Base-by-base conservation (phyloP, 352 stramenopile genomes). In the Phytophthora brassicae region DNA sequence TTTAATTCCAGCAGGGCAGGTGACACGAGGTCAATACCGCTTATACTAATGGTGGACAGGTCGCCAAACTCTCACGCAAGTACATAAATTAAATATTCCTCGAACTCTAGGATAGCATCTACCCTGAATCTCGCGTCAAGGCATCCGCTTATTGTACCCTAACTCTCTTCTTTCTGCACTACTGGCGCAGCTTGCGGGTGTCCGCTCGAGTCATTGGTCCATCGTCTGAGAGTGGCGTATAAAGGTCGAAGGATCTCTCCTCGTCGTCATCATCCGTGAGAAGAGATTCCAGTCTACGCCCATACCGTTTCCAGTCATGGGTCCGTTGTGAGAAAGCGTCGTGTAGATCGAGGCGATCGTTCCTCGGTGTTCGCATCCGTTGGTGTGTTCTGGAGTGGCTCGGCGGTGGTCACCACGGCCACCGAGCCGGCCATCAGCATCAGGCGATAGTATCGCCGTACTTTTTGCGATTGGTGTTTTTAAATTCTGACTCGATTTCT, bases 151-250 rank as follows among this genome's bases (percentile, higher is more conserved):
- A n/a, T n/a, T n/a, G 2, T 28, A 49, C n/a, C 28, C 6, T 43
- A 14, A 23, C 49, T 41, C 28, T 54, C 22, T 12, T 28, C 35
- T 19, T 20, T 14, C 6, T 42, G 16, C 16, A 20, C 22, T 54
- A 69, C 44, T 60, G 57, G 14, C 58, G 51, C 45, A 66, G 51
- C 14, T 50, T 64, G 41, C 57, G 64, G 24, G 39, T 16, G 28
- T 52, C 57, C 29, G 28, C 59, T 13, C 57, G 65, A n/a, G 44
- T 60, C 72, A 80, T 81, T 9, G 71, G 71, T 19, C 71, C 59
- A 24, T 61, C 38, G 48, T 73, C 20, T 22, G 56, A 65, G 35
- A 79, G 62, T 35, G 50, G 63, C 36, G 62, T 82, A 67, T 71
- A 82, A 47, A 74, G 72, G 19, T 60, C 41, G 19, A 53, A 60